These are phyloP conservation scores for Candida hispaniensis DNA, from an alignment of 805 yeast species.

Conservation along the genomic window DNA sequence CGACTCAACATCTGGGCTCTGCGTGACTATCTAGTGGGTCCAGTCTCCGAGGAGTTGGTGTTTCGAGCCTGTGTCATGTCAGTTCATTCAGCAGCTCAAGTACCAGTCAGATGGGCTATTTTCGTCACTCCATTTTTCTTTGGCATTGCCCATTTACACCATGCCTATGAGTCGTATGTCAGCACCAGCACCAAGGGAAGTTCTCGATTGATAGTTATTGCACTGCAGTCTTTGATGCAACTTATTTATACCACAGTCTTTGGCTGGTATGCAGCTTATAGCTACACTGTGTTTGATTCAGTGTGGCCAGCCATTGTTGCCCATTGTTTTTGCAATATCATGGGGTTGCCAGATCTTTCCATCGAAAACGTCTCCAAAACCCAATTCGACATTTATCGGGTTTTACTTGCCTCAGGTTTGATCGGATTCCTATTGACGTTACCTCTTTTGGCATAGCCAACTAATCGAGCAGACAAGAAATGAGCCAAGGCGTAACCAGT, in stretches of 20 bases:
- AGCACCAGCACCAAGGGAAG: slow-evolving; percentile 20
- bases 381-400: slow-evolving; percentile 19
- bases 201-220: slow-evolving; percentile 27
- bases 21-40: slow-evolving; percentile 58
- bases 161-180: slow-evolving; percentile 42
- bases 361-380: slow-evolving; percentile 19
- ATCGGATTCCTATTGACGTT: slow-evolving; percentile 28
- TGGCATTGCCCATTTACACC: slow-evolving; percentile 73
- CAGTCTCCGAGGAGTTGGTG: slow-evolving; percentile 66
- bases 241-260: slow-evolving; percentile 55
- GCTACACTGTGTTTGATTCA: slow-evolving; percentile 43
- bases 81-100: slow-evolving; percentile 23
- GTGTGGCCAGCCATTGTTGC: slow-evolving; percentile 47
- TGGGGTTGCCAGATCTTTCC: slow-evolving; percentile 49
- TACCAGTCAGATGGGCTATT: slow-evolving; percentile 18
- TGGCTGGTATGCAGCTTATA: slow-evolving; percentile 53
- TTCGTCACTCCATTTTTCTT: slow-evolving; percentile 50
- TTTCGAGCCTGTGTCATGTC: slow-evolving; percentile 43
- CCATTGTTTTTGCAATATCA: slow-evolving; percentile 57
- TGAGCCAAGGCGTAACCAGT: too few species aligned
- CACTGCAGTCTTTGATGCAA: slow-evolving; percentile 40
- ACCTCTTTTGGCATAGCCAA: slow-evolving; percentile 3
- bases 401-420: slow-evolving; percentile 36
- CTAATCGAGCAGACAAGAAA: too few species aligned
- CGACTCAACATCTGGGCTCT: slow-evolving; percentile 12